phyloP scores from a whole-genome alignment of 2,329 filamentous ascomycete genomes.

The Neodidymelliopsis sp. region DNA sequence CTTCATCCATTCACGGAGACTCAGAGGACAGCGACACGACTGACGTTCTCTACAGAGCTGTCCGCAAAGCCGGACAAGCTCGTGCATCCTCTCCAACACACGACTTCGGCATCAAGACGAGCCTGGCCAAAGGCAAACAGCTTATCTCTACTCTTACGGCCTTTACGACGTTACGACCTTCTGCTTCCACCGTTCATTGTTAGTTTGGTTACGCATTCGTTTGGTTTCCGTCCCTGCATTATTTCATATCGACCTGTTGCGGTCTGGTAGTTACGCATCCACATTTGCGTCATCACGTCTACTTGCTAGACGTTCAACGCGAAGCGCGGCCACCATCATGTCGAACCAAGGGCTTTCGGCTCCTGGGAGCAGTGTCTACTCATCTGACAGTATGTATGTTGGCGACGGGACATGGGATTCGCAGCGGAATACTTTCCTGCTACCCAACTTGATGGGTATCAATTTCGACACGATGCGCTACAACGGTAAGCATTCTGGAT shows the following conservation, averaged over 20 bases:
- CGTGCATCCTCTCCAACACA: constrained; percentile 26
- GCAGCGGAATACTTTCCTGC: constrained; percentile 75
- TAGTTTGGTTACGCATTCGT: constrained; percentile 21
- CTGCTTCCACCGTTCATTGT: constrained; percentile 17
- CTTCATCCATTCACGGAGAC: constrained; percentile 17
- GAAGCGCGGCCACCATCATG: constrained; percentile 27
- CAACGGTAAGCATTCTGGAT: constrained; percentile 66
- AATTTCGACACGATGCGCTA: constrained; percentile 85
- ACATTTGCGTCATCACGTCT: constrained; percentile 15
- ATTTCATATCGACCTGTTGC: constrained; percentile 3
- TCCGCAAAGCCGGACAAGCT: constrained; percentile 45
- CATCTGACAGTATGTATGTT: constrained; percentile 76
- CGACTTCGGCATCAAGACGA: constrained; percentile 27
- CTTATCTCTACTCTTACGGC: constrained; percentile 26
- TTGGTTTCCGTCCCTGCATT: constrained; percentile 16
- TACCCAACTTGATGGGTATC: constrained; percentile 78
- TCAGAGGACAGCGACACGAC: constrained; percentile 31
- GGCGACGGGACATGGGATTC: constrained; percentile 88
- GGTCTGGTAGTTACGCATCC: constrained; percentile 18
- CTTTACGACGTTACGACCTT: constrained; percentile 44
- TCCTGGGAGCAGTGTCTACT: constrained; percentile 75
- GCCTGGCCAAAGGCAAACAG: constrained; percentile 26
- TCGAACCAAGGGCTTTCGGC: constrained; percentile 62
- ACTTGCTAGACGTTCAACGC: neutral
- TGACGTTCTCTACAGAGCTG: constrained; percentile 39